Evolutionary conservation across 768 basidiomycete species (phyloP).

Genomic region (Chalciporus pseudorubinellus): DNA sequence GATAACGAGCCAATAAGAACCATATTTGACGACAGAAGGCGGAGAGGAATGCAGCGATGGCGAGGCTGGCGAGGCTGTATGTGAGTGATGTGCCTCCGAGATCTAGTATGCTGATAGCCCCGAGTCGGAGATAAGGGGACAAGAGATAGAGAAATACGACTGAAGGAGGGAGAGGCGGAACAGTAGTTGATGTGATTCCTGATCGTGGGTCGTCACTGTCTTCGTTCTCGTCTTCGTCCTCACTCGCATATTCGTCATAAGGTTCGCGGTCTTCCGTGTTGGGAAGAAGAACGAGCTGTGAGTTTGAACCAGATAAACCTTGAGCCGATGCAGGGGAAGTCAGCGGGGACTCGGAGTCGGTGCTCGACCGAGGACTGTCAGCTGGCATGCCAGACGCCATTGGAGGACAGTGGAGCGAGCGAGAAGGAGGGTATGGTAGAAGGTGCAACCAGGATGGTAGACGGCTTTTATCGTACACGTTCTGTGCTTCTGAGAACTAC

Average conservation of each 20-base stretch:
- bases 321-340: neutral
- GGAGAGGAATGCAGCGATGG: conserved; percentile 56
- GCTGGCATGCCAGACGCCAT: conserved; percentile 10
- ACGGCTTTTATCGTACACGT: no score
- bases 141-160: conserved; percentile 68
- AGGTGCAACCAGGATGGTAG: neutral
- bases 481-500: no score
- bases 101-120: conserved; percentile 61
- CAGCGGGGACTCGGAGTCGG: conserved; percentile 7
- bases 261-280: conserved; percentile 44
- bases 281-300: conserved; percentile 64
- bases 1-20: conserved; percentile 75
- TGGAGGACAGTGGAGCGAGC: conserved; percentile 7
- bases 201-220: conserved; percentile 22
- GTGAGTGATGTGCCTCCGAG: conserved; percentile 43
- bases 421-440: neutral
- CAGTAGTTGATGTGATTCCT: conserved; percentile 4
- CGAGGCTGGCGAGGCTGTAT: conserved; percentile 46
- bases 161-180: conserved; percentile 54
- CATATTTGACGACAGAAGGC: conserved; percentile 65
- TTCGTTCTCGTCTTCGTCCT: conserved; percentile 42
- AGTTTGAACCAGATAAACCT: conserved; percentile 38
- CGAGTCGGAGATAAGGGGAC: conserved; percentile 66
- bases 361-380: conserved; percentile 12
- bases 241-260: conserved; percentile 36